Base-by-base conservation (phyloP, 83 land plant species). In the Thuja plicata region DNA sequence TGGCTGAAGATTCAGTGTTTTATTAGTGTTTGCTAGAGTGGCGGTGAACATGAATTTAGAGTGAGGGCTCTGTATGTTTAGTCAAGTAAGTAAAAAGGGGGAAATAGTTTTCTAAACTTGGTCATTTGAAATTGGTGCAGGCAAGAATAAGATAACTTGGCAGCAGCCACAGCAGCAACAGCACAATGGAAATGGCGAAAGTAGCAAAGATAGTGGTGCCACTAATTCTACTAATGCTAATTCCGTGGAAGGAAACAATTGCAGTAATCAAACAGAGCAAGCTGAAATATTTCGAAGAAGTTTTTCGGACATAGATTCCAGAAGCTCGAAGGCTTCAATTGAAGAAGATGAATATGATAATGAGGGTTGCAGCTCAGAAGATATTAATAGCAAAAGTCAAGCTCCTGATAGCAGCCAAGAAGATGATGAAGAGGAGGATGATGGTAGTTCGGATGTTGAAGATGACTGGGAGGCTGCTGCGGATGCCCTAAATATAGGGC, bases 401-500 rank as follows among this genome's bases (percentile, higher is more conserved):
- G 48, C 87, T 37, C 87, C 37, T 38, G 76, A 86, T 37, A 86
- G 87, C 76, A 86, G 87, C 41, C 87, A 62, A 57, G 87, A 86
- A 30, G 87, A 86, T 24, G 85, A 82, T 9, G 85, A 81, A 38
- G 55, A 84, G 13, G 95, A 94, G 13, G 89, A 94, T 82, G 94
- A 89, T n/a, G 88, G 88, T 37, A 86, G 90, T 82, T 96, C 30
- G 8, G 74, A 86, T 86, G 87, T 86, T 24, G 87, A 86, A 27
- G 87, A 97, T 76, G 98, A 97, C 90, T 97, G 99, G 99, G 99
- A 97, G 90, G 97, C 97, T 45, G 91, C 95, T 24, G 97, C 99
- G 0, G 97, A 97, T 92, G 99, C 99, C 7, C 90, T 97, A 32
- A 87, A 92, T 38, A 89, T 89, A 27, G 89, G 82, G 87, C 90